Evolutionary conservation across 345 rosid species (phyloP).

Genomic region (Euphorbia lathyris): DNA sequence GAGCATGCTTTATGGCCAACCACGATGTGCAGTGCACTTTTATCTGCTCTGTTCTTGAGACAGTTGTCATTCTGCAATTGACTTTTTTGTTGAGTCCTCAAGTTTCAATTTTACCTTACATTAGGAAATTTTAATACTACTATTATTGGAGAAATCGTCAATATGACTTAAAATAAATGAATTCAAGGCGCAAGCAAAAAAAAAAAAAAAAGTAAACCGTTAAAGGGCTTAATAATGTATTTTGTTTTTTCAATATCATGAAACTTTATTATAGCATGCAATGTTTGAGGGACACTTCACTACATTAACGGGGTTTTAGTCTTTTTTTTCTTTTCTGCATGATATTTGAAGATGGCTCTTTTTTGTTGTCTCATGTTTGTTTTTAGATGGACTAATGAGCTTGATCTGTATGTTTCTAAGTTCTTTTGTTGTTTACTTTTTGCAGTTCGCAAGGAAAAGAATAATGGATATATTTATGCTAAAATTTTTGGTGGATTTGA

Average conservation of each 20-base stretch:
- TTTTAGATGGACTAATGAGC: neutral
- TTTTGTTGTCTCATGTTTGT: neutral
- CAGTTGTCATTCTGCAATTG: neutral
- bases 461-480: constrained; percentile 77
- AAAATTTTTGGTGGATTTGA: constrained; percentile 94
- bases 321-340: neutral
- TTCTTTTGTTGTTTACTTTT: constrained; percentile 8
- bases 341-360: neutral
- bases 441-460: constrained; percentile 58
- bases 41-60: neutral
- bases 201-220: neutral
- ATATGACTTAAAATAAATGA: neutral
- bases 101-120: neutral
- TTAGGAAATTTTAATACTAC: neutral
- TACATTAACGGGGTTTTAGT: neutral
- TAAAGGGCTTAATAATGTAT: neutral
- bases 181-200: neutral
- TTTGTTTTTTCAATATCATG: neutral
- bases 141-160: neutral
- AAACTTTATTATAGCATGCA: neutral
- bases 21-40: neutral
- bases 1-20: neutral
- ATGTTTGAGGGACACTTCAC: neutral
- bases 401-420: neutral
- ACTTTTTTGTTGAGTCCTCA: neutral